Evolutionary conservation across 2,329 filamentous ascomycete species (phyloP).

Genomic region (Fusarium tjaetaba): DNA sequence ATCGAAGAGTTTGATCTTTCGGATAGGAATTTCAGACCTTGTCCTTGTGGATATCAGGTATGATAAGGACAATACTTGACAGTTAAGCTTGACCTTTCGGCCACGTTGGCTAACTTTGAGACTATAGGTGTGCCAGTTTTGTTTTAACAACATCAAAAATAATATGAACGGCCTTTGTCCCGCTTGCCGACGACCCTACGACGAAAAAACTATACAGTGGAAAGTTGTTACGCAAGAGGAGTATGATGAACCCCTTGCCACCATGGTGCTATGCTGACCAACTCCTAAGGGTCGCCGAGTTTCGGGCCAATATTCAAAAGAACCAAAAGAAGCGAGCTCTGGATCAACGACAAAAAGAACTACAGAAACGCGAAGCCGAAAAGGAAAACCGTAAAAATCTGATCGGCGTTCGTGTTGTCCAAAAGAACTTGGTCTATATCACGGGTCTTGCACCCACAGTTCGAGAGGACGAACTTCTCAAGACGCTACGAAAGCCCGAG

Average conservation of each 20-base stretch:
- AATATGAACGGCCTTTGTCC: conserved; percentile 98
- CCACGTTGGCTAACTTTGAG: conserved; percentile 39
- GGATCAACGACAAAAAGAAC: conserved; percentile 88
- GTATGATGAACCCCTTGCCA: conserved; percentile 62
- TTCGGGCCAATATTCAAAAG: conserved; percentile 82
- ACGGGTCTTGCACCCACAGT: conserved; percentile 92
- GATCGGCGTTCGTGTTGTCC: conserved; percentile 92
- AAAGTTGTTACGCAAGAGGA: conserved; percentile 95
- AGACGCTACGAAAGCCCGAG: conserved; percentile 87
- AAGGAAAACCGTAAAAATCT: conserved; percentile 95
- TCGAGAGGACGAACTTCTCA: conserved; percentile 89
- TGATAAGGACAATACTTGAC: neutral
- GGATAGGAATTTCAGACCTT: conserved; percentile 96
- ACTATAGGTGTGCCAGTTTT: conserved; percentile 94
- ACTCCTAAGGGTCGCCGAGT: conserved; percentile 71
- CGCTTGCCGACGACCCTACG: conserved; percentile 94
- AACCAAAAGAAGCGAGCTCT: conserved; percentile 92
- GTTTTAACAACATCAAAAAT: conserved; percentile 98
- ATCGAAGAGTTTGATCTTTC: conserved; percentile 99
- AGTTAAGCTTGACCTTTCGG: conserved; percentile 10
- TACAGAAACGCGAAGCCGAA: conserved; percentile 95
- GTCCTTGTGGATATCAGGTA: conserved; percentile 98
- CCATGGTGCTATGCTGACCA: conserved; percentile 32
- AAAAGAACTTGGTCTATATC: conserved; percentile 99
- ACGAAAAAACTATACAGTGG: conserved; percentile 97